Conservation (phyloP, 768 basidiomycete species). For the Lenzites betulinus region DNA sequence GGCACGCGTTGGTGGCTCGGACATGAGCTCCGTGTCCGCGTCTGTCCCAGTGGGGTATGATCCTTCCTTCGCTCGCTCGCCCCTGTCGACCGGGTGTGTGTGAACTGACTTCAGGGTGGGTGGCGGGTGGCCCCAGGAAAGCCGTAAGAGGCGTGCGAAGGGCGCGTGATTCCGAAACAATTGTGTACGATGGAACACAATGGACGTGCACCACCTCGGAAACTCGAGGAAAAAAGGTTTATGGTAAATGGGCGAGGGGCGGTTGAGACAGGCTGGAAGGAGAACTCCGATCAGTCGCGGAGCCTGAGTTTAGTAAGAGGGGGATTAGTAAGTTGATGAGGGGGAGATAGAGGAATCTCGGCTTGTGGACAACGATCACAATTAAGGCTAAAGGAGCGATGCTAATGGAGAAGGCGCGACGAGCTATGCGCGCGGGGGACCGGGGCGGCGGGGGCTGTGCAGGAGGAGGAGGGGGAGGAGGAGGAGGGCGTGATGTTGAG, state of each 20-base stretch:
- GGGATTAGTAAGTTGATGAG: conserved; percentile 12
- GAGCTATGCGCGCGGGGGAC: conserved; percentile 9
- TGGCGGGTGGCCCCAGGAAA: neutral
- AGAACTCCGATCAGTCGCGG: conserved; percentile 21
- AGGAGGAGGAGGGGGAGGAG: neutral
- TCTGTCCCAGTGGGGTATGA: neutral
- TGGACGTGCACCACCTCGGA: neutral
- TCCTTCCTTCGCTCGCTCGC: neutral
- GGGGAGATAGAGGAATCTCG: conserved; percentile 11
- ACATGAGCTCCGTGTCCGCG: conserved; percentile 8
- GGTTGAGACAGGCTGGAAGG: neutral
- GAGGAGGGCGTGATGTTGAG: conserved; percentile 3
- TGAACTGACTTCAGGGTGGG: neutral
- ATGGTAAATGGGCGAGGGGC: neutral
- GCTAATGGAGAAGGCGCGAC: neutral
- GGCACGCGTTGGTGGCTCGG: conserved; percentile 9
- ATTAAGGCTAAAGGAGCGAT: conserved; percentile 19
- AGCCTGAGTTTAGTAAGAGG: conserved; percentile 18
- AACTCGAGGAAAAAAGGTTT: conserved; percentile 1
- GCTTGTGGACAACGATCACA: conserved; percentile 20
- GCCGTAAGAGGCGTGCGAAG: conserved; percentile 3
- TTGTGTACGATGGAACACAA: neutral
- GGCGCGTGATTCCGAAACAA: conserved; percentile 18
- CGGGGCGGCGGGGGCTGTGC: conserved; percentile 18
- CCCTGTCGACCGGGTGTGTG: neutral